Evolutionary conservation across 768 basidiomycete genomes (phyloP), one percentile per base, ranked within the genome.

Genomic region (Coprinellus micaceus): DNA sequence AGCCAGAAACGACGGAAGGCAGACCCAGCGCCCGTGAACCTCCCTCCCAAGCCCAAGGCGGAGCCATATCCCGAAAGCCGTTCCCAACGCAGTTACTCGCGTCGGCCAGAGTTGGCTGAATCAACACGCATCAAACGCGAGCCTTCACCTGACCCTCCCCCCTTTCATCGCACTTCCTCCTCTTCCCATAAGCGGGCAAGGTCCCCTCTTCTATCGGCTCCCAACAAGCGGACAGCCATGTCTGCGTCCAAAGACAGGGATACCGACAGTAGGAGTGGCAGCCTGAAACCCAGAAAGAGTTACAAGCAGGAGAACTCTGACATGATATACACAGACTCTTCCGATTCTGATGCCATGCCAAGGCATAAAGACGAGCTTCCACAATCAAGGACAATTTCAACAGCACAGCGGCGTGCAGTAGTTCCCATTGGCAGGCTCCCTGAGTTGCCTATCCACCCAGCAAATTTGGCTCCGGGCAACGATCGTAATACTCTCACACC

Each of bases 331-430:
- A 33, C 33, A 6, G 75, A 70, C 41, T 82, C 84, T 2, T 84
- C 83, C 7, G 33, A 33, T 13, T 33, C 33, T 33, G 33, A 84
- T 58, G 87, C 86, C 0, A 85, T 86, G 1, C 84, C 86, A 1
- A 84, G 84, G 37, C 82, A 86, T 50, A 83, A 85, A 63, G 75
- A 74, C 22, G 75, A 80, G 56, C 49, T 51, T 11, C 49, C 49
- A 17, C 49, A 51, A 24, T 21, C 49, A 22, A 69, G 68, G 9
- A 22, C 61, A 60, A 0, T 22, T 48, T 24, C 58, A 49, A 15
- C 47, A 44, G 25, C 13, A 10, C 29, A 2, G 41, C 43, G 6
- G 12, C 43, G 11, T 46, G 33, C 13, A 33, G 13, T 13, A 33
- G 13, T 33, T 13, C 33, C 33, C 26, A 45, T 53, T 33, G 53